Evolutionary conservation across 1,139 yeast genomes (phyloP).

Genomic region (Arxiozyma telluris): DNA sequence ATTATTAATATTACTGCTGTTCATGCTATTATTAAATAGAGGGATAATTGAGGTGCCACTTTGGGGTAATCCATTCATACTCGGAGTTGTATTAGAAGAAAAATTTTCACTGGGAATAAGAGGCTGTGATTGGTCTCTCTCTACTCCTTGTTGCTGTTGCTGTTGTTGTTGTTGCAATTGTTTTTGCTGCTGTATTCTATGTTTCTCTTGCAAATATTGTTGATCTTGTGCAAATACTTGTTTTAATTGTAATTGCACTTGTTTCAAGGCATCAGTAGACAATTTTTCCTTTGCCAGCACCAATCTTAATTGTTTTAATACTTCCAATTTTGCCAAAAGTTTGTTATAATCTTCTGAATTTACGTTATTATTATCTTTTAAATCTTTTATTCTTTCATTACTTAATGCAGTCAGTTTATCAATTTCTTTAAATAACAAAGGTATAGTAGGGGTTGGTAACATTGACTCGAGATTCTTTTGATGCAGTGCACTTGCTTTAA

Average conservation of each 20-base stretch:
- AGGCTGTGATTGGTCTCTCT: conserved; percentile 9
- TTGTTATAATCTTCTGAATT: conserved; percentile 18
- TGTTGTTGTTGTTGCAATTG: conserved; percentile 17
- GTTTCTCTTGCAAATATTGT: conserved; percentile 22
- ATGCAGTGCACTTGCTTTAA: conserved; percentile 42
- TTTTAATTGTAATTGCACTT: conserved; percentile 37
- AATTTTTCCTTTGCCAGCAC: conserved; percentile 32
- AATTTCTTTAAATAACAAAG: conserved; percentile 29
- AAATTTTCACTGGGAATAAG: conserved; percentile 10
- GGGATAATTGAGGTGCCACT: conserved; percentile 15
- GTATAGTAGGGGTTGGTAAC: conserved; percentile 27
- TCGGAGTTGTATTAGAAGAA: not conserved
- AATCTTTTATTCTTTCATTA: conserved; percentile 31
- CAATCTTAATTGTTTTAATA: conserved; percentile 30
- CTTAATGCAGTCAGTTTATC: conserved; percentile 37
- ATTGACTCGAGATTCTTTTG: conserved; percentile 27
- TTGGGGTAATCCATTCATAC: conserved; percentile 3
- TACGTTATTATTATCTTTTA: conserved; percentile 21
- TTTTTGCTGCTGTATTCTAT: conserved; percentile 14
- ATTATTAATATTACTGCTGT: not conserved
- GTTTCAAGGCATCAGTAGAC: conserved; percentile 33
- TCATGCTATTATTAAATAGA: conserved; percentile 14
- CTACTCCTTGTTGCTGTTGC: conserved; percentile 7
- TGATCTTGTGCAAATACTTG: conserved; percentile 31
- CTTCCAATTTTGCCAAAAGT: conserved; percentile 30